These are phyloP conservation scores for Rhexocercosporidium sp. DNA, from an alignment of 2,329 filamentous ascomycete species.

Conservation along the genomic window DNA sequence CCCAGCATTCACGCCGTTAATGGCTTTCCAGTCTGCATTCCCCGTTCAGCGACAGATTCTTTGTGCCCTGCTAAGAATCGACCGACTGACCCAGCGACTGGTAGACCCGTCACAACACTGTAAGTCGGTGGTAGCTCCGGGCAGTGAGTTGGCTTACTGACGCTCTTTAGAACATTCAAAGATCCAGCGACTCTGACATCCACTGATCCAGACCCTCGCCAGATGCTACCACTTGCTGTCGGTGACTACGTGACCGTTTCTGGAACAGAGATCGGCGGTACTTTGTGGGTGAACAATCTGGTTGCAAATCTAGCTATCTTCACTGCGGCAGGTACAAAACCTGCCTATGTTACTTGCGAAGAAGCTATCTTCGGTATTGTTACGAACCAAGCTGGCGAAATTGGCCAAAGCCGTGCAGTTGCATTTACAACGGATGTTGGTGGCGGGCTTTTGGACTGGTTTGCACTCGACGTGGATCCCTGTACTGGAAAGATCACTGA, in stretches of 20 bases:
- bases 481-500: conserved; percentile 48
- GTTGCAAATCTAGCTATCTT: conserved; percentile 47
- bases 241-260: conserved; percentile 49
- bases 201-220: conserved; percentile 43
- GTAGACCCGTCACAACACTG: background rate
- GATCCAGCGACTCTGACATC: conserved; percentile 19
- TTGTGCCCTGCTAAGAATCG: conserved; percentile 47
- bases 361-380: conserved; percentile 49
- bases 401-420: conserved; percentile 42
- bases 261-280: conserved; percentile 41
- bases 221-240: conserved; percentile 47
- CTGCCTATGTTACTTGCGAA: conserved; percentile 49
- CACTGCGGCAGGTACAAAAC: conserved; percentile 38
- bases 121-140: conserved; percentile 17
- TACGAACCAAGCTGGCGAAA: conserved; percentile 43
- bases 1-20: conserved; percentile 53
- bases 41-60: conserved; percentile 45
- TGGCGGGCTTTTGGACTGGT: conserved; percentile 40
- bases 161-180: conserved; percentile 18
- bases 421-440: conserved; percentile 43
- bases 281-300: conserved; percentile 46
- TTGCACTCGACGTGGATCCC: conserved; percentile 49
- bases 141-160: background rate
- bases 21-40: conserved; percentile 60
- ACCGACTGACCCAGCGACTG: conserved; percentile 7